Conservation (phyloP, 306 rosid genomes). For the Casuarina cunninghamiana region DNA sequence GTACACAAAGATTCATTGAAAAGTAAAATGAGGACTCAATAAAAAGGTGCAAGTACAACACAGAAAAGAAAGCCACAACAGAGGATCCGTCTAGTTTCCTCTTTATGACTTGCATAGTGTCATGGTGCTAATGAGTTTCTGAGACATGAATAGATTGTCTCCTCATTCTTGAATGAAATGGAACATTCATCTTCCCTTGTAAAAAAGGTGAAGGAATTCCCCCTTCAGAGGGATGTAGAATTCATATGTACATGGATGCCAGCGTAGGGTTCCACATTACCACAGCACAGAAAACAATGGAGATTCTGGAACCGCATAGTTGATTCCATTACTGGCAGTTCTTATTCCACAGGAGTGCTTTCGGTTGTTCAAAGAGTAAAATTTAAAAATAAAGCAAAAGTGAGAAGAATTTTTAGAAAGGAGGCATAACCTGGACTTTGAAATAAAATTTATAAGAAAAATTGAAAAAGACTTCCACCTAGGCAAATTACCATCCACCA, state of each 20-base stretch:
- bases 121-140: no score
- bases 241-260: neutral
- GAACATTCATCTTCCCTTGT: neutral
- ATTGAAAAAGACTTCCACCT: neutral
- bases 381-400: neutral
- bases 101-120: neutral
- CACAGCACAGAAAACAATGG: neutral
- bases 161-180: no score
- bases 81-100: neutral
- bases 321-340: neutral
- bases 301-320: neutral
- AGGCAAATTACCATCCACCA: neutral
- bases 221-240: neutral
- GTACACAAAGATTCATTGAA: neutral
- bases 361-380: neutral
- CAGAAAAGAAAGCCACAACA: neutral
- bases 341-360: neutral
- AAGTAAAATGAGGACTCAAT: neutral
- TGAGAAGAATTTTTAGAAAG: neutral
- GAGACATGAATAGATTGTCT: no score
- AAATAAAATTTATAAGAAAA: neutral
- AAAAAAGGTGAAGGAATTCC: neutral
- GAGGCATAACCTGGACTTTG: neutral
- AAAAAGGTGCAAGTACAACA: neutral
- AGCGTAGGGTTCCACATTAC: neutral